Conservation (phyloP, 2,329 filamentous ascomycete species). For the Aspergillus chevalieri region DNA sequence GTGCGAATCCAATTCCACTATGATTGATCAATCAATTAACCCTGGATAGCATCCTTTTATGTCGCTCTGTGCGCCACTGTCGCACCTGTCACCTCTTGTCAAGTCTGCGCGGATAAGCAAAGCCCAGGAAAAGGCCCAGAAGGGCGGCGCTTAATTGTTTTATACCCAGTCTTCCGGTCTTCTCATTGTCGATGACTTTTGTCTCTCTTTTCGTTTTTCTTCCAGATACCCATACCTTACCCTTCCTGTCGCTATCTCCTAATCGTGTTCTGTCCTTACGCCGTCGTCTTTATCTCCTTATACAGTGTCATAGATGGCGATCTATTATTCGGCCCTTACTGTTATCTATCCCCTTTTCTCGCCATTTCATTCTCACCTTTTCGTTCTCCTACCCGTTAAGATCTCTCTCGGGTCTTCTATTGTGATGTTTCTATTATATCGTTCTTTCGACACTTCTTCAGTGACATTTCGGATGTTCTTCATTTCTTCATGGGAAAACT, state of each 20-base stretch:
- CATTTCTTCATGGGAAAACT: not conserved
- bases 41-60: constrained; percentile 67
- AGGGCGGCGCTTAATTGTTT: constrained; percentile 40
- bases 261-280: not conserved
- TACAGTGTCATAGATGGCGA: constrained; percentile 20
- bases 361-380: not conserved
- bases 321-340: constrained; percentile 12
- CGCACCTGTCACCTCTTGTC: constrained; percentile 78
- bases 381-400: not conserved
- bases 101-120: constrained; percentile 77
- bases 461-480: not conserved
- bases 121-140: constrained; percentile 74
- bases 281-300: constrained; percentile 1
- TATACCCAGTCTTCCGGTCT: constrained; percentile 13
- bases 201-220: constrained; percentile 22
- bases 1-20: constrained; percentile 27
- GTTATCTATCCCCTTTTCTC: not conserved
- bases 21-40: constrained; percentile 11
- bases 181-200: constrained; percentile 23
- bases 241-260: not conserved
- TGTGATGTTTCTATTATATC: constrained; percentile 6
- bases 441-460: not conserved
- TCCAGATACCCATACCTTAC: constrained; percentile 22
- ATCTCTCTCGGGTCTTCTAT: not conserved
- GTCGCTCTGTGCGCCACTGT: constrained; percentile 66